Percentiles rank a stretch among this genome's conserved stretches.
Conservation (phyloP, 805 yeast genomes). For the Tetrapisispora iriomotensis region DNA sequence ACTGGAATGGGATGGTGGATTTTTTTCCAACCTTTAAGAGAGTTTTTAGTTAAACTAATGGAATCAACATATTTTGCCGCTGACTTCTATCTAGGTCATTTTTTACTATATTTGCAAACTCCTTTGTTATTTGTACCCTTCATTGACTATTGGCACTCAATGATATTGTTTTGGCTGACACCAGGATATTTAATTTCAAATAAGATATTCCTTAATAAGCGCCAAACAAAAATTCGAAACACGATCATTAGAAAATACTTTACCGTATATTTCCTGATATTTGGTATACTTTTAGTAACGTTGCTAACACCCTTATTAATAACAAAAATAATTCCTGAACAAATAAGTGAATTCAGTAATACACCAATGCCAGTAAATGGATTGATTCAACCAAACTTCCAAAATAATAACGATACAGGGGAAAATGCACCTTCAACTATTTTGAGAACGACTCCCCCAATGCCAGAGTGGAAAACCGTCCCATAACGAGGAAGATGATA, state of each 20-base stretch:
- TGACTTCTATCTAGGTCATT: conserved; percentile 52
- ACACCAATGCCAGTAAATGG: conserved; percentile 24
- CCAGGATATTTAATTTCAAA: conserved; percentile 36
- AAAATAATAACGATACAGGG: conserved; percentile 61
- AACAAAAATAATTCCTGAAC: conserved; percentile 20
- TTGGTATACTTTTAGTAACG: conserved; percentile 33
- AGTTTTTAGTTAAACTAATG: conserved; percentile 48
- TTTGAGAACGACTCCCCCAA: conserved; percentile 30
- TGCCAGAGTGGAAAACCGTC: conserved; percentile 28
- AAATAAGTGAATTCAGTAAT: conserved; percentile 14
- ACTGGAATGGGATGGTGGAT: conserved; percentile 54
- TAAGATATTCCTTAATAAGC: conserved; percentile 31
- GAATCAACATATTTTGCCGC: conserved; percentile 62
- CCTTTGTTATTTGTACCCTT: conserved; percentile 57
- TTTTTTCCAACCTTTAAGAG: conserved; percentile 55
- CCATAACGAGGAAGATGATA: conserved; percentile 10
- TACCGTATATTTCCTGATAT: conserved; percentile 35
- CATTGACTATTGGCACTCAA: conserved; percentile 56
- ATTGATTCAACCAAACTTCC: conserved; percentile 49
- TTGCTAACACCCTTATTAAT: conserved; percentile 42
- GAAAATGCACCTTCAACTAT: conserved; percentile 40
- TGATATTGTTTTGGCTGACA: conserved; percentile 57
- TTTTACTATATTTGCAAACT: conserved; percentile 45
- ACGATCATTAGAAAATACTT: conserved; percentile 37
- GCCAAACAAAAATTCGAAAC: conserved; percentile 33